These are phyloP conservation scores for Coemansia nantahalensis DNA, from an alignment of 192 early-diverging fungal species.

Conservation along the genomic window DNA sequence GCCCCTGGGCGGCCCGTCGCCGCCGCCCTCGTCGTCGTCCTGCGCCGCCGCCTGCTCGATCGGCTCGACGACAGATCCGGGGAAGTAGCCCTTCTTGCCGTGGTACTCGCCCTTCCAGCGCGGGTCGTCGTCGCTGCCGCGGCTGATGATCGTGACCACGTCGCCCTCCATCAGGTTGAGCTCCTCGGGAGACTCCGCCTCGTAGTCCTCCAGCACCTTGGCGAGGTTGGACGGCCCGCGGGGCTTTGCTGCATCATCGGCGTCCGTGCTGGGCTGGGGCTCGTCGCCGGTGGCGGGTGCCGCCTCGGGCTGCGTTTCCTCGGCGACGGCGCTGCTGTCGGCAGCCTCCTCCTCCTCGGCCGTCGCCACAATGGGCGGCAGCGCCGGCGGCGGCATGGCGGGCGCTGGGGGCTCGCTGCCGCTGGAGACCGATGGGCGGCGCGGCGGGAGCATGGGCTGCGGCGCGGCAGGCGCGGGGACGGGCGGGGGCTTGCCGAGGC, in stretches of 20 bases:
- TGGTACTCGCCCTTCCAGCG: constrained; percentile 78
- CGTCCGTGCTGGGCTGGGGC: not conserved
- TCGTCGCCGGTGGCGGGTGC: constrained; percentile 3
- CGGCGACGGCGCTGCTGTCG: not conserved
- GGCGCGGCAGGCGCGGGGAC: constrained; percentile 5
- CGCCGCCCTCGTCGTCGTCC: constrained; percentile 25
- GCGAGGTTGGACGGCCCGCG: constrained; percentile 50
- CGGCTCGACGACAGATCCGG: constrained; percentile 58
- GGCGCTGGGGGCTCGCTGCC: not conserved
- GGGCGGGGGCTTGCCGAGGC: constrained; percentile 2
- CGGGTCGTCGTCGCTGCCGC: constrained; percentile 52
- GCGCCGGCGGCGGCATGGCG: not conserved
- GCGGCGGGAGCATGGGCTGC: constrained; percentile 1
- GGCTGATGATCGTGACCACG: constrained; percentile 67
- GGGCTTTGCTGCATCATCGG: constrained; percentile 6
- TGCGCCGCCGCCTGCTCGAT: constrained; percentile 33
- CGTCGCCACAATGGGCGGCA: not conserved
- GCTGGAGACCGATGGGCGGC: constrained; percentile 13
- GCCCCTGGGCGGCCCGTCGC: constrained; percentile 19
- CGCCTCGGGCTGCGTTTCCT: not conserved
- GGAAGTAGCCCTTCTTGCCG: constrained; percentile 73
- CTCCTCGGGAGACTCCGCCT: constrained; percentile 61
- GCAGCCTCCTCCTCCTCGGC: not conserved
- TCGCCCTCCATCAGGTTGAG: constrained; percentile 63
- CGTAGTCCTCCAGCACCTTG: constrained; percentile 70